Percentiles rank a stretch among this genome's conserved stretches.
Conservation (phyloP, 2,329 filamentous ascomycete genomes). For the Escovopsis sp. region DNA sequence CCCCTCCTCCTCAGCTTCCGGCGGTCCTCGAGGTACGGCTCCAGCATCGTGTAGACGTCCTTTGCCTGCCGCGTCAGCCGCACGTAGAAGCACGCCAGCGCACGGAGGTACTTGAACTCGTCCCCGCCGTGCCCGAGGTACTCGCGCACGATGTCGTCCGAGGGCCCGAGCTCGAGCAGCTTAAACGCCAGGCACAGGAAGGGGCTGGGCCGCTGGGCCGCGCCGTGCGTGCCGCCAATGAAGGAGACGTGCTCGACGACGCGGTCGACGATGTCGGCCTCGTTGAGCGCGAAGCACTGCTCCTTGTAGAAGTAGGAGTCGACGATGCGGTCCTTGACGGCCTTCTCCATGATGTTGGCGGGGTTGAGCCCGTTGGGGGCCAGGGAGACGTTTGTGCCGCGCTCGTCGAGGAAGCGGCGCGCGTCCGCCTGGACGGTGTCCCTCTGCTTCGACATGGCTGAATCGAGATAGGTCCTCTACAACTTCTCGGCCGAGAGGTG, state of each 20-base stretch:
- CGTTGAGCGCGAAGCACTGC: slow-evolving; percentile 92
- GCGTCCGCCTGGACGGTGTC: slow-evolving; percentile 64
- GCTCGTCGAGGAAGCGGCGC: slow-evolving; percentile 72
- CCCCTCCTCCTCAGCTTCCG: slow-evolving; percentile 70
- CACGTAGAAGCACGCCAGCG: slow-evolving; percentile 86
- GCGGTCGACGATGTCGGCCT: slow-evolving; percentile 69
- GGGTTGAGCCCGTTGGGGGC: slow-evolving; percentile 84
- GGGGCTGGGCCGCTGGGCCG: slow-evolving; percentile 71
- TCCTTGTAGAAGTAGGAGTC: slow-evolving; percentile 98
- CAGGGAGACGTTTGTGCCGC: slow-evolving; percentile 61
- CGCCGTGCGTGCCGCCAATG: slow-evolving; percentile 78
- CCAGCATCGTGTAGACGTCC: slow-evolving; percentile 65
- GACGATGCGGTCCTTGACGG: slow-evolving; percentile 86
- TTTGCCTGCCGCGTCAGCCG: slow-evolving; percentile 70
- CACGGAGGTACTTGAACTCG: slow-evolving; percentile 74
- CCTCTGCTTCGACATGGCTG: slow-evolving; percentile 22
- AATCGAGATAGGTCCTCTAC: too few relatives aligned
- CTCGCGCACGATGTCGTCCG: slow-evolving; percentile 61
- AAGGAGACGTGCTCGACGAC: slow-evolving; percentile 69
- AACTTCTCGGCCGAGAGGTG: too few relatives aligned
- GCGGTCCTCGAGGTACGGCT: slow-evolving; percentile 69
- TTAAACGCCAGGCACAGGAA: slow-evolving; percentile 95
- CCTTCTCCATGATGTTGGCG: slow-evolving; percentile 89
- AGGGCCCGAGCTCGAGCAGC: slow-evolving; percentile 73
- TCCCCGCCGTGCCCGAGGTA: slow-evolving; percentile 67